A percentile compares a stretch with the other conserved stretches of the same genome.
Evolutionary conservation across 2,329 filamentous ascomycete species (phyloP).

Genomic region (Botryotinia narcissicola): DNA sequence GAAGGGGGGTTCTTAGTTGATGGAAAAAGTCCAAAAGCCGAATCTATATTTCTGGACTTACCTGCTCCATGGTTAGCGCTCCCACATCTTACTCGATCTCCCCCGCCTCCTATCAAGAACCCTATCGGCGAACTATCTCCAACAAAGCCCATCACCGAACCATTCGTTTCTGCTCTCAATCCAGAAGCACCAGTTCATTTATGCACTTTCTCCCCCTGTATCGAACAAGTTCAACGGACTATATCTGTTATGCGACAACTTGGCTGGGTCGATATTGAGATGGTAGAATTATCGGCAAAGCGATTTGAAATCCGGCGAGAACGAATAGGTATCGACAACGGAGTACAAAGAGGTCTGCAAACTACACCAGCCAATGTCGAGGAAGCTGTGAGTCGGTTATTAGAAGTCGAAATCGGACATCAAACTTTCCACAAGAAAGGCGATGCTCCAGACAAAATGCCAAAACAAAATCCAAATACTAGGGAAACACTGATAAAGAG

Average conservation of each 20-base stretch:
- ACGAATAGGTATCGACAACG: slow-evolving; percentile 65
- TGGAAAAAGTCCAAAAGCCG: slow-evolving; percentile 56
- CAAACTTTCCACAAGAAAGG: slow-evolving; percentile 57
- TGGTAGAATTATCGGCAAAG: slow-evolving; percentile 83
- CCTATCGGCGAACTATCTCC: slow-evolving; percentile 21
- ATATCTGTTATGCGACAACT: slow-evolving; percentile 75
- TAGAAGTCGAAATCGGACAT: slow-evolving; percentile 68
- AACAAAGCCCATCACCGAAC: slow-evolving; percentile 20
- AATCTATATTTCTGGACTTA: slow-evolving; percentile 74
- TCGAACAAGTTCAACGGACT: slow-evolving; percentile 90
- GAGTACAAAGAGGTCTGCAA: slow-evolving; percentile 55
- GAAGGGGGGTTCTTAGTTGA: slow-evolving; percentile 67
- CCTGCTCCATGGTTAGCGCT: slow-evolving; percentile 80
- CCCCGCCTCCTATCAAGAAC: slow-evolving; percentile 25
- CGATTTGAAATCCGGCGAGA: slow-evolving; percentile 81
- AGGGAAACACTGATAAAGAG: slow-evolving; percentile 38
- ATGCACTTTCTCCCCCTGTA: slow-evolving; percentile 95
- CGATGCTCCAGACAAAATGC: slow-evolving; percentile 28
- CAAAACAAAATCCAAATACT: slow-evolving; percentile 38
- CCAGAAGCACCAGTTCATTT: slow-evolving; percentile 70
- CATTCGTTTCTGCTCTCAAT: slow-evolving; percentile 64
- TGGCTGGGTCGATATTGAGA: slow-evolving; percentile 89
- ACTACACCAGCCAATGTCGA: slow-evolving; percentile 67
- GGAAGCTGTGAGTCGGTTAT: slow-evolving; percentile 73
- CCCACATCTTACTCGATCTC: slow-evolving; percentile 66